Evolutionary conservation across 2,329 filamentous ascomycete species (phyloP), one percentile per base, ranked within the genome.

Genomic region (Aspergillus phoenicis): DNA sequence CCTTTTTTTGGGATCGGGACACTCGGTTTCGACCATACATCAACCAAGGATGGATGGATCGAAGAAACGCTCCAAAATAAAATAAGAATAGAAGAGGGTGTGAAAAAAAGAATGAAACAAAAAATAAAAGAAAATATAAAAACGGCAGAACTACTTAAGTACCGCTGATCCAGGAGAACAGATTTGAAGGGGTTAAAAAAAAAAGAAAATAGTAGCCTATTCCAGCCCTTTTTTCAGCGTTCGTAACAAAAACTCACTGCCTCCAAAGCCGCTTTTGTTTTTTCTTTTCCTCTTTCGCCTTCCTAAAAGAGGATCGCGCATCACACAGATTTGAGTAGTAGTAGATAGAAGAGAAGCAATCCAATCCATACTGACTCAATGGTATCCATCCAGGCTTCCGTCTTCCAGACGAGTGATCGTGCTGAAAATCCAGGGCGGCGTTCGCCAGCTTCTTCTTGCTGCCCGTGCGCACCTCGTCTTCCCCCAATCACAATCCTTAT

Each of bases 401-500:
- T 36, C 59, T 54, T 62, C 60, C 60, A 56, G 41, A 52, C 59
- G 59, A 66, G 59, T 64, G 61, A 64, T 62, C 47, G 64, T 64
- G 62, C 64, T 55, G 33, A 36, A 36, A 64, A 59, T 54, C 59
- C 61, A 64, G 58, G 26, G 61, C 62, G 61, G 61, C 59, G 62
- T 60, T 62, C 64, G 60, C 58, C 65, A 66, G 64, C 56, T 36
- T 36, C 33, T 36, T 36, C 33, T 59, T 66, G 60, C 61, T 66
- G 65, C 64, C 63, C 65, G 66, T 66, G 66, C 66, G 65, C 62
- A 65, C 58, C 63, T 60, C 51, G 55, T 57, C 48, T 13, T 57
- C 59, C 64, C 48, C 64, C 64, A 68, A 68, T 68, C 66, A 68
- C 54, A 60, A 61, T 53, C 58, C 58, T 58, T 56, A 47, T 61